These are phyloP conservation scores for Penicillium odoratum DNA, from an alignment of 495 filamentous ascomycete genomes.

Conservation along the genomic window DNA sequence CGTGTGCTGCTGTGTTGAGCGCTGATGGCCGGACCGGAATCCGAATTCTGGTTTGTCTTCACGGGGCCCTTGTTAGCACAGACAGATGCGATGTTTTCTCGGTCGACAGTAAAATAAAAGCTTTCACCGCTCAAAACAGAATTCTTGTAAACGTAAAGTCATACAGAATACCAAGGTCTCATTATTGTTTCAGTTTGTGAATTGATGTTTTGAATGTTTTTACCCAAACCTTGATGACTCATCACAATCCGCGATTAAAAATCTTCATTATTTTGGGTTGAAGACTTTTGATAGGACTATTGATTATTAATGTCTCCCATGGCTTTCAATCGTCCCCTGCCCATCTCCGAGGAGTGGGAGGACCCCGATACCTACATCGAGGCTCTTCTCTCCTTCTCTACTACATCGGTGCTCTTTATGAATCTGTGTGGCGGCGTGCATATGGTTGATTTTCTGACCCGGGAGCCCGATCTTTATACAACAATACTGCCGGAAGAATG, in stretches of 20 bases:
- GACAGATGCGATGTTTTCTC: too few species aligned
- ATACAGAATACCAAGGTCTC: too few species aligned
- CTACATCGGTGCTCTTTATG: conserved; percentile 73
- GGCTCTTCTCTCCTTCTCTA: conserved; percentile 73
- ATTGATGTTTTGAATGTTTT: too few species aligned
- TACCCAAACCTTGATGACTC: too few species aligned
- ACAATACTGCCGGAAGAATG: conserved; percentile 73
- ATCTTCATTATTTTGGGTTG: background rate
- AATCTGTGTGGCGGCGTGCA: conserved; percentile 91
- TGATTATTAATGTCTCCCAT: conserved; percentile 7
- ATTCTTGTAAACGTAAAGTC: too few species aligned
- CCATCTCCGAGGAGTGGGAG: conserved; percentile 55
- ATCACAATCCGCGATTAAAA: background rate
- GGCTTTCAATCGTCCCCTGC: conserved; percentile 46
- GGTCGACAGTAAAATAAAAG: too few species aligned
- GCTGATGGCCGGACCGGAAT: too few species aligned
- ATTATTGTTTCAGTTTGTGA: too few species aligned
- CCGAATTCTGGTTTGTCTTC: too few species aligned
- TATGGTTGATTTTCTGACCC: conserved; percentile 94
- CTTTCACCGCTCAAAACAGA: too few species aligned
- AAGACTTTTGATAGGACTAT: background rate
- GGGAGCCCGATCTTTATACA: conserved; percentile 74
- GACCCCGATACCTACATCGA: conserved; percentile 71
- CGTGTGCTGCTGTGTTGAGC: too few species aligned
- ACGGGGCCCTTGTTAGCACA: too few species aligned